These are phyloP conservation scores for Elsinoe australis DNA, from an alignment of 2,329 filamentous ascomycete species.

Conservation along the genomic window DNA sequence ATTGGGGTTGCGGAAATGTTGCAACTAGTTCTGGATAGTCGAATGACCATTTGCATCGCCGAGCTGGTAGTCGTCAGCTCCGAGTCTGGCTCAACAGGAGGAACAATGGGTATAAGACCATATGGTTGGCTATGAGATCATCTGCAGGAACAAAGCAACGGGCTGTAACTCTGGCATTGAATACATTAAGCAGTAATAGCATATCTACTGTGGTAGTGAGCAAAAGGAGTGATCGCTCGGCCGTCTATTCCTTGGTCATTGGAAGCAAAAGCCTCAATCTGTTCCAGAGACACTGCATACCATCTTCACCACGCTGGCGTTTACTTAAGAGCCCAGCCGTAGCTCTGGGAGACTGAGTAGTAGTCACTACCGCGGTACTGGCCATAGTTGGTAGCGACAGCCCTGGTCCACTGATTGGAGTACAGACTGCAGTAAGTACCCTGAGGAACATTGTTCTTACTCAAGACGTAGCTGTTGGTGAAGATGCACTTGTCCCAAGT, in stretches of 20 bases:
- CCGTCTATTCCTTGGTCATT: slow-evolving; percentile 10
- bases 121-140: too few species aligned
- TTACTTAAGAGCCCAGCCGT: slow-evolving; percentile 18
- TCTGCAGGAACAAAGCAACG: background rate
- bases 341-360: slow-evolving; percentile 20
- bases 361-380: slow-evolving; percentile 19
- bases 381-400: slow-evolving; percentile 23
- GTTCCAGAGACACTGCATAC: background rate
- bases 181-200: background rate
- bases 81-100: too few species aligned
- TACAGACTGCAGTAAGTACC: slow-evolving; percentile 38
- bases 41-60: too few species aligned
- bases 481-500: slow-evolving; percentile 22
- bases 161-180: background rate
- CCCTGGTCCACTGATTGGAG: slow-evolving; percentile 22
- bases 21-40: too few species aligned
- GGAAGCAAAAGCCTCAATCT: background rate
- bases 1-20: too few species aligned
- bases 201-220: background rate
- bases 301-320: too few species aligned
- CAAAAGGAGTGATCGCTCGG: slow-evolving; percentile 7
- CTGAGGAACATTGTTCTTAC: slow-evolving; percentile 31
- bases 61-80: too few species aligned
- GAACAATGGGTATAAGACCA: too few species aligned
- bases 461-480: slow-evolving; percentile 36